phyloP scores from a whole-genome alignment of 31 red algal species.

The Asparagopsis taxiformis region DNA sequence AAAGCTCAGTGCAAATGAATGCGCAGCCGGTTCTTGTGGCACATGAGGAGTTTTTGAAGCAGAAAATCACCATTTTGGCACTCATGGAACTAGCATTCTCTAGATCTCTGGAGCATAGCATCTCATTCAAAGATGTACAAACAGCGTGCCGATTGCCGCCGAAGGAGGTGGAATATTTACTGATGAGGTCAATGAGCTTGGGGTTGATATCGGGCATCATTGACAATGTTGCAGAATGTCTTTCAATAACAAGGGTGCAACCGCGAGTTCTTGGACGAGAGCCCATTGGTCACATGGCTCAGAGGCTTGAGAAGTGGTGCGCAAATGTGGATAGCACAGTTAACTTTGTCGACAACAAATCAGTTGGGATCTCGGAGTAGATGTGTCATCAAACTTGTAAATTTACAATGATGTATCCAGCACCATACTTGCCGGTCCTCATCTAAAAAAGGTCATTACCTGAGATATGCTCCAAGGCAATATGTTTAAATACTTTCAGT shows the following conservation, averaged over 20 bases:
- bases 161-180: constrained; percentile 88
- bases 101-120: constrained; percentile 40
- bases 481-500: background rate
- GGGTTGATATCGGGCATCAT: constrained; percentile 82
- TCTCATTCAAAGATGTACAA: constrained; percentile 77
- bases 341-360: constrained; percentile 55
- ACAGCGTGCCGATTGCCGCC: constrained; percentile 68
- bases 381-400: background rate
- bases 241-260: constrained; percentile 81
- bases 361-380: constrained; percentile 60
- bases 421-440: too few species aligned
- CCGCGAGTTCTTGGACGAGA: constrained; percentile 76
- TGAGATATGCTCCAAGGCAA: background rate
- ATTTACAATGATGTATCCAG: too few species aligned
- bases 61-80: constrained; percentile 83
- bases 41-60: constrained; percentile 71
- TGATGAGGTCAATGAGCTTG: constrained; percentile 88
- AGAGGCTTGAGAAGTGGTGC: constrained; percentile 68
- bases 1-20: constrained; percentile 42
- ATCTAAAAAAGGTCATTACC: constrained; percentile 7
- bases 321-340: constrained; percentile 51
- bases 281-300: constrained; percentile 67
- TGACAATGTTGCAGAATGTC: constrained; percentile 72
- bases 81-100: constrained; percentile 77
- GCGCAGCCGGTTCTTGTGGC: constrained; percentile 77